Evolutionary conservation across 164 flowering plant genomes (phyloP), one percentile per base, ranked within the genome.

Genomic region (Kalanchoe fedtschenkoi): DNA sequence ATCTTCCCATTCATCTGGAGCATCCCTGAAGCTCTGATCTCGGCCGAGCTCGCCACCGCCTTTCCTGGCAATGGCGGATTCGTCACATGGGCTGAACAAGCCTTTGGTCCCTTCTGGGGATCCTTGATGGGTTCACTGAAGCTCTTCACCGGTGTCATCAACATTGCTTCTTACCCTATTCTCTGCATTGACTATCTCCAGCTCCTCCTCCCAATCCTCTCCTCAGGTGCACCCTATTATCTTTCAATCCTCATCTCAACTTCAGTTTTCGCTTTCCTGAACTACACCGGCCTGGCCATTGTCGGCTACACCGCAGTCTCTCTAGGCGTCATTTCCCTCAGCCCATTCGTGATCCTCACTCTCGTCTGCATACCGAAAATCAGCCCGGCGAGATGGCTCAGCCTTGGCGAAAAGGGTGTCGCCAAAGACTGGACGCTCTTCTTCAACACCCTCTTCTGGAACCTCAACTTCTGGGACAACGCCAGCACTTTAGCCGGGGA

Each of bases 41-140:
- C 93, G 0, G 93, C 96, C 0, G 96, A 89, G 60, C 86, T 89
- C 33, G 77, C 91, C 75, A 86, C 93, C 29, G 61, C 93, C 33
- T 89, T 71, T 70, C 93, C 96, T 19, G 91, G 91, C 19, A 83
- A 89, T 69, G 96, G 96, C 16, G 96, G 96, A n/a, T 89, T 67
- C 41, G 91, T 87, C 34, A 82, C 83, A 4, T 89, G 96, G 96
- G 96, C 93, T 3, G 28, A 75, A 39, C 51, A 58, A 0, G 96
- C 96, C 2, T 89, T 89, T 51, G 96, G 96, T 1, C 89, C 91
- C 62, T 89, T 89, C 75, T 86, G 81, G 77, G 96, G 96, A 3
- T 87, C 87, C 37, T 65, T 80, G 7, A 79, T 89, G 91, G 96
- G 93, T 11, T 70, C 80, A 0, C 79, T 81, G 83, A 89, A 89